Conservation (phyloP, 1,284 basidiomycete genomes). For the Ganoderma boninense region DNA sequence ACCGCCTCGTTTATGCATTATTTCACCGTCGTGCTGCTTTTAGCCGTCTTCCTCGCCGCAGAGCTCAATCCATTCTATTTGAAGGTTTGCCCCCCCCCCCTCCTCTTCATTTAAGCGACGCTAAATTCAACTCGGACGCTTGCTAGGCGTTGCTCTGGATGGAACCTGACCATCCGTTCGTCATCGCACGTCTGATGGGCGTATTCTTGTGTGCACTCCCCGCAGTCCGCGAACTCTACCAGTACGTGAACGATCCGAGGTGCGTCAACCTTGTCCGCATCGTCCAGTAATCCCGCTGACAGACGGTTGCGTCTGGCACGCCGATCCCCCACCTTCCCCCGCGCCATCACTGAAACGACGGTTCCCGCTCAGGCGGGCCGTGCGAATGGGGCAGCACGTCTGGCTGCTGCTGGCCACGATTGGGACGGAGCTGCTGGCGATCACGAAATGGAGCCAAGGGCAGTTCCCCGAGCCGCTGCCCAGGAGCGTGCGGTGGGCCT, state of each 20-base stretch:
- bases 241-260: constrained; percentile 83
- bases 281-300: constrained; percentile 17
- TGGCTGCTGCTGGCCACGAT: constrained; percentile 87
- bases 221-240: constrained; percentile 80
- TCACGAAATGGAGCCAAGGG: constrained; percentile 81
- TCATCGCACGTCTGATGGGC: constrained; percentile 75
- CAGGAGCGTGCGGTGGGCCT: constrained; percentile 66
- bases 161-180: constrained; percentile 86
- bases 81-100: constrained; percentile 57
- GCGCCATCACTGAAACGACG: constrained; percentile 9
- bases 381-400: constrained; percentile 87
- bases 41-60: constrained; percentile 82
- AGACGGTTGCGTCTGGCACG: constrained; percentile 25
- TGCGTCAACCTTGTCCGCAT: constrained; percentile 45
- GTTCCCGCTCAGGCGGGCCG: constrained; percentile 60
- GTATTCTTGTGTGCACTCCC: constrained; percentile 86
- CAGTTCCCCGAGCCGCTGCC: constrained; percentile 75
- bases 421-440: constrained; percentile 76
- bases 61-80: constrained; percentile 88
- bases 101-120: constrained; percentile 16
- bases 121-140: constrained; percentile 7
- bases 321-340: constrained; percentile 7
- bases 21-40: constrained; percentile 73
- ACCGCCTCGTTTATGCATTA: constrained; percentile 81
- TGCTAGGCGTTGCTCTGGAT: constrained; percentile 80